Evolutionary conservation across 2,329 filamentous ascomycete genomes (phyloP), one percentile per base, ranked within the genome.

Genomic region (Cryoendolithus antarcticus): DNA sequence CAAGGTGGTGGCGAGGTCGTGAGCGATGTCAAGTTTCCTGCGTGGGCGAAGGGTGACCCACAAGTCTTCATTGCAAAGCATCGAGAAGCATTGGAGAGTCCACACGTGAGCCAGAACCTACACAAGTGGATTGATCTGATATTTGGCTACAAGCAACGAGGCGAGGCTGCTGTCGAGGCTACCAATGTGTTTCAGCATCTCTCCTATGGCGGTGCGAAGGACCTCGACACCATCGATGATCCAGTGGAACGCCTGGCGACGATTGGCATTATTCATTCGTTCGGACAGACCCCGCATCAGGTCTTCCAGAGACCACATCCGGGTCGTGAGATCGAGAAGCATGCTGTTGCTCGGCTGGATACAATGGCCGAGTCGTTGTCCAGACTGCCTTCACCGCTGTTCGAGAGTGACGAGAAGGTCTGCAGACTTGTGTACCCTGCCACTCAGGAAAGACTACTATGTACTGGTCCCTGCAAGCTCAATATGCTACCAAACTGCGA

Each of bases 211-310:
- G 93, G 91, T 5, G 86, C 89, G 2, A 93, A 84, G 47, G 85
- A 98, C 57, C 67, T 98, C 4, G 91, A 98, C 58, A 80, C 78
- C 38, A 96, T 98, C 44, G 77, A 80, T 6, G 89, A 96, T 55
- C 82, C 84, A 1, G 77, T 89, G 40, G 88, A 96, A 60, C 74
- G 86, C 32, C 70, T 86, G 5, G 84, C 89, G 4, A 89, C 86
- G 1, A 95, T 94, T 39, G 86, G 86, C 28, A 93, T 95, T 49
- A 96, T 98, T 51, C 89, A 98, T 62, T 96, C 96, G 52, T 98
- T 98, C 60, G 91, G 91, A 0, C 91, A 98, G 59, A 98, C 93
- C 1, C 91, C 93, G 2, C 83, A 93, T 51, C 93, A 98, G 58
- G 82, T 96, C 10, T 98, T 96, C 58, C 74, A 77, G 33, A 80